Evolutionary conservation across 1,139 yeast species (phyloP).

Genomic region (Blastobotrys arbuscula): DNA sequence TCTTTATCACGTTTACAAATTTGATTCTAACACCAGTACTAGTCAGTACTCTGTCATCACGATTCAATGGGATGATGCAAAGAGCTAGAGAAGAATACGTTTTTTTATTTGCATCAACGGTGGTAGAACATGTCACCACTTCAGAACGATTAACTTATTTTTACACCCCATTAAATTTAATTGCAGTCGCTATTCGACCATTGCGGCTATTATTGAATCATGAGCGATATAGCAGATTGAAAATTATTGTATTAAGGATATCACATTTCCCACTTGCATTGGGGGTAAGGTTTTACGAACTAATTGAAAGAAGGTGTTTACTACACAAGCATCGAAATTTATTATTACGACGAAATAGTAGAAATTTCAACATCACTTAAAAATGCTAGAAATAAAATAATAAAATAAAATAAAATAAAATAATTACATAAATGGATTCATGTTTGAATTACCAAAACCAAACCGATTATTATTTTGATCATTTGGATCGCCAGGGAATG

Average conservation of each 20-base stretch:
- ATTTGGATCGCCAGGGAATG: slow-evolving; percentile 19
- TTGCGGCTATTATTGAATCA: slow-evolving; percentile 25
- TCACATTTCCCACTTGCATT: slow-evolving; percentile 33
- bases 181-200: slow-evolving; percentile 29
- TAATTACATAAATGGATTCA: slow-evolving; percentile 8
- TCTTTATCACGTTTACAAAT: slow-evolving; percentile 29
- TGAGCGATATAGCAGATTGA: slow-evolving; percentile 24
- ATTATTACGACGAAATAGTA: neutral
- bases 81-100: slow-evolving; percentile 33
- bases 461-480: slow-evolving; percentile 16
- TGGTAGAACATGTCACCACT: slow-evolving; percentile 30
- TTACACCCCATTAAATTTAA: slow-evolving; percentile 33
- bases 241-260: slow-evolving; percentile 26
- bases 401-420: neutral
- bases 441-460: slow-evolving; percentile 13
- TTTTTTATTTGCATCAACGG: slow-evolving; percentile 29
- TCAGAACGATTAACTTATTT: slow-evolving; percentile 33
- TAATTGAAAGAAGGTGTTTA: neutral
- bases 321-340: neutral
- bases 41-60: slow-evolving; percentile 32
- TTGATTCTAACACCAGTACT: slow-evolving; percentile 31
- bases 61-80: slow-evolving; percentile 31
- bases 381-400: neutral
- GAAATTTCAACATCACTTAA: neutral
- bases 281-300: slow-evolving; percentile 26